phyloP scores from a whole-genome alignment of 306 rosid species.

The Cucurbita pepo region DNA sequence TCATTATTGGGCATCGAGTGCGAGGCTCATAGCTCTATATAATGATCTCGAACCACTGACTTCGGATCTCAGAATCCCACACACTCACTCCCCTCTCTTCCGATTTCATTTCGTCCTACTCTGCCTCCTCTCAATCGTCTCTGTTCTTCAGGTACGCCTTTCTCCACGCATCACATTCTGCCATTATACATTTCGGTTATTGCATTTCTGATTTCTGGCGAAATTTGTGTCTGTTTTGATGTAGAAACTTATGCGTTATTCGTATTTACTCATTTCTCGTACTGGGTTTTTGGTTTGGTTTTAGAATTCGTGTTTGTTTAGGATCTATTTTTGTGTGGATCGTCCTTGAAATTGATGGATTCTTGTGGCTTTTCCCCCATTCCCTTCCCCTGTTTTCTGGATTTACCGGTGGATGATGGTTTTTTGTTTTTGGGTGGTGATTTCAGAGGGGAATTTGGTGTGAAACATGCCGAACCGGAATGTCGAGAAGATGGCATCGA shows the following conservation, averaged over 20 bases:
- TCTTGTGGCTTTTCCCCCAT: neutral
- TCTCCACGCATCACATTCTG: neutral
- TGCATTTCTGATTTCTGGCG: neutral
- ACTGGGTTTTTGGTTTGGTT: neutral
- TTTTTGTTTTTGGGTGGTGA: slow-evolving; percentile 1
- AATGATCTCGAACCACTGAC: neutral
- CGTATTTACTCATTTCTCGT: neutral
- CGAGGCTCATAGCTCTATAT: slow-evolving; percentile 1
- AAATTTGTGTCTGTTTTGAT: neutral
- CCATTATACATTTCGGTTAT: neutral
- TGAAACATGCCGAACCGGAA: slow-evolving; percentile 49
- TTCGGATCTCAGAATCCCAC: neutral
- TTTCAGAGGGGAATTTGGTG: slow-evolving; percentile 17
- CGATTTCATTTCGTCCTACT: neutral
- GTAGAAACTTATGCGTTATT: neutral
- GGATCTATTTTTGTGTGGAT: slow-evolving; percentile 7
- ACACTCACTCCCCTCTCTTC: neutral
- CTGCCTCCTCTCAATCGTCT: neutral
- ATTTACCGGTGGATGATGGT: neutral
- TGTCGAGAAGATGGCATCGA: slow-evolving; percentile 85
- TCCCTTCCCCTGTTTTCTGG: neutral
- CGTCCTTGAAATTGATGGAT: neutral
- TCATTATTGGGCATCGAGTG: neutral
- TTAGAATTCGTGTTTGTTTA: neutral
- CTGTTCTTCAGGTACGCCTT: neutral